Evolutionary conservation across 2,329 filamentous ascomycete species (phyloP), one percentile per base, ranked within the genome.

Genomic region (Elsinoe perseae): DNA sequence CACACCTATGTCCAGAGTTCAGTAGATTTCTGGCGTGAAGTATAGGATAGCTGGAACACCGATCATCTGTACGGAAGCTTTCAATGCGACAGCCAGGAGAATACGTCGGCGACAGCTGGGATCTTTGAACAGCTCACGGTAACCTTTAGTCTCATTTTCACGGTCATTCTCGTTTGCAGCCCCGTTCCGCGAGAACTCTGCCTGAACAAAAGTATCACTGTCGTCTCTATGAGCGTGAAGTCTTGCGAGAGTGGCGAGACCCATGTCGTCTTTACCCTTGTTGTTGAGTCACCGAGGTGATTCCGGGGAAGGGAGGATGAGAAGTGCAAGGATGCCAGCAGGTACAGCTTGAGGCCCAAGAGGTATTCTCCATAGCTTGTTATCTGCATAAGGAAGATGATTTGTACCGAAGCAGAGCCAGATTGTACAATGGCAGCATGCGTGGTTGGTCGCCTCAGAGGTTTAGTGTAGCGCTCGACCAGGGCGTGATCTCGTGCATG

Each of bases 381-480:
- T 61, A 25, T 64, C 54, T 6, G 61, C 59, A 14, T 58, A 57
- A 2, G 44, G 55, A 44, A 57, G 63, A 25, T 57, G 60, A 34
- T 62, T 63, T 27, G 59, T 62, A 12, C 62, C 63, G 34, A 63
- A 64, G 1, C 58, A 58, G 9, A 64, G 62, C 63, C 63, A 65
- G 18, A 62, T 58, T n/a, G 86, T 86, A 30, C 5, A 6, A 30
- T 30, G 20, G 81, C 71, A 1, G 90, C 77, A n/a, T n/a, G n/a
- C n/a, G n/a, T n/a, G n/a, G n/a, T n/a, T n/a, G n/a, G n/a, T n/a
- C n/a, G n/a, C n/a, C n/a, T n/a, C n/a, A n/a, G n/a, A n/a, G n/a
- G n/a, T n/a, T n/a, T n/a, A n/a, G n/a, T n/a, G n/a, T n/a, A n/a
- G n/a, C n/a, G n/a, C n/a, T n/a, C n/a, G n/a, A n/a, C n/a, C n/a